Evolutionary conservation across 306 rosid species (phyloP), one percentile per base, ranked within the genome.

Genomic region (Delonix regia): DNA sequence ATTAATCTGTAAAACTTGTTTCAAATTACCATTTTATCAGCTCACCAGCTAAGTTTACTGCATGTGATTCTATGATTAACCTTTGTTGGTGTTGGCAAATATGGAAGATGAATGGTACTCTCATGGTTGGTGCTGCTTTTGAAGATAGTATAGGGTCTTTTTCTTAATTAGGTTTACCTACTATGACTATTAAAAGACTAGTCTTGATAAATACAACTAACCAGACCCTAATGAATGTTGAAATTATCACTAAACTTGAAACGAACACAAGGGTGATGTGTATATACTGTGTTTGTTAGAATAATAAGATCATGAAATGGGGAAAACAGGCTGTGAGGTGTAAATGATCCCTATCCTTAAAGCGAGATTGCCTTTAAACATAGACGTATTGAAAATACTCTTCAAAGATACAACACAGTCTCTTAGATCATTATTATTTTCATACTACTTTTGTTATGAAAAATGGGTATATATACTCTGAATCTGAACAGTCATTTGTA

Each of bases 91-190:
- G n/a, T 39, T 49, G 68, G 55, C 18, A 36, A 36, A 14, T 36
- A 15, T 71, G 74, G 82, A 57, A 24, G 41, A 79, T 80, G 75
- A 77, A 78, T 82, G 83, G 81, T 56, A 27, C 61, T 55, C 21
- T 21, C 44, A 74, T 71, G 73, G 65, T 71, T 79, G 86, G 74
- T 85, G 77, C 70, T 69, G 42, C 42, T 68, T 33, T 45, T 69
- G 38, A 56, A 82, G 51, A 14, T 75, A 60, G 52, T 48, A 15
- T 75, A 49, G 52, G 30, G 78, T 76, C 81, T 65, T 27, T 80
- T 66, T 55, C 55, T 15, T 49, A 49, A 49, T 49, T 49, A 63
- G 83, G 66, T 74, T 48, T 5, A 83, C 70, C 84, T 24, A 42
- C 47, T 42, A 49, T 51, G 70, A 27, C 22, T 3, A 62, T 56